Percentiles rank a stretch among this genome's conserved stretches.
These are phyloP conservation scores for Lophiotrema nucula DNA, from an alignment of 495 filamentous ascomycete species.

Conservation along the genomic window DNA sequence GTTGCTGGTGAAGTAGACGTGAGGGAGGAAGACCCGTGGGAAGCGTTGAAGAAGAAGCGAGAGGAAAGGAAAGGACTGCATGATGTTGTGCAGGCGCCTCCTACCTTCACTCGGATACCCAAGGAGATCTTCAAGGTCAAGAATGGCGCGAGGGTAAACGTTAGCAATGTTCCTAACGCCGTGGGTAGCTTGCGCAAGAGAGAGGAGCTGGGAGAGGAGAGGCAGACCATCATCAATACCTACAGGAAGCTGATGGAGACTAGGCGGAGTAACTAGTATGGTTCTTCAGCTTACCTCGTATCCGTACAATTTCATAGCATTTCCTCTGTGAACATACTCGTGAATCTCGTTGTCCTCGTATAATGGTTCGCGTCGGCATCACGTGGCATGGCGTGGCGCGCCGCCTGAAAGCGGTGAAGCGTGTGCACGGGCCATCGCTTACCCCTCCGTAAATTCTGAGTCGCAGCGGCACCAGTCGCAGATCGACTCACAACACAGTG, in stretches of 20 bases:
- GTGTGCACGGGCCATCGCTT: no score
- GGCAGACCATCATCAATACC: conserved; percentile 73
- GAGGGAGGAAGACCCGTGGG: conserved; percentile 79
- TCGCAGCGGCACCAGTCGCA: not conserved
- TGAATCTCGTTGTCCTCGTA: no score
- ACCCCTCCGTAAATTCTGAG: not conserved
- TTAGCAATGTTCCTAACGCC: conserved; percentile 70
- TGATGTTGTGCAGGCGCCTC: conserved; percentile 80
- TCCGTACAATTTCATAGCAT: no score
- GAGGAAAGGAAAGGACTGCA: conserved; percentile 57
- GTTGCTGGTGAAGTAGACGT: conserved; percentile 42
- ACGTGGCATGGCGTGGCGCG: no score
- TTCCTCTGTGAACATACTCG: no score
- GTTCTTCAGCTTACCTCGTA: no score
- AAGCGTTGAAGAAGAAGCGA: conserved; percentile 58
- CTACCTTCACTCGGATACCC: conserved; percentile 63
- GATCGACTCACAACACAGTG: not conserved
- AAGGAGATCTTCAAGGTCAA: conserved; percentile 68
- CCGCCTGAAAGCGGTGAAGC: no score
- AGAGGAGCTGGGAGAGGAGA: conserved; percentile 75
- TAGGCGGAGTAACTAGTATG: not conserved
- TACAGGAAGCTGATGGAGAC: conserved; percentile 75
- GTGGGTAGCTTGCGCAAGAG: conserved; percentile 77
- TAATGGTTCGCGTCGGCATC: no score
- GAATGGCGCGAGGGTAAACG: conserved; percentile 67